Conservation (phyloP, 2,329 filamentous ascomycete genomes). For the Curvularia hawaiiensis region DNA sequence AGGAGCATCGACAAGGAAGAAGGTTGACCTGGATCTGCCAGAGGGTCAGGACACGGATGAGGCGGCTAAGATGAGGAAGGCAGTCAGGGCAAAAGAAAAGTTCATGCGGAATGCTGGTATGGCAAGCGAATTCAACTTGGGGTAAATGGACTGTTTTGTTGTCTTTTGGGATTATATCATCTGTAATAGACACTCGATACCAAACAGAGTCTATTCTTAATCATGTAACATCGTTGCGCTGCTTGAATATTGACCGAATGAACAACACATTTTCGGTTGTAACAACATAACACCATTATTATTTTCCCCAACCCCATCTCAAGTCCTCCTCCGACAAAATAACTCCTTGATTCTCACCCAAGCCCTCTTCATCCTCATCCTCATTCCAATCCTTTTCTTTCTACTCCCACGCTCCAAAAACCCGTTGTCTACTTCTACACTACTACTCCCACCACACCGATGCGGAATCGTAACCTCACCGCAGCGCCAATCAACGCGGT, state of each 20-base stretch:
- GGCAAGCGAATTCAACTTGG: slow-evolving; percentile 72
- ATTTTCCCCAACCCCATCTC: background rate
- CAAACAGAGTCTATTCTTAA: background rate
- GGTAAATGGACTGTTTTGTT: slow-evolving; percentile 43
- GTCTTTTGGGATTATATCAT: background rate
- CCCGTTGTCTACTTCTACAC: background rate
- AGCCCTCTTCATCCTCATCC: background rate
- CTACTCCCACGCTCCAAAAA: background rate
- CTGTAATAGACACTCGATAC: background rate
- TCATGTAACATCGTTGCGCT: background rate
- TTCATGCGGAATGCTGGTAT: slow-evolving; percentile 57
- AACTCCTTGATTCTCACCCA: slow-evolving; percentile 1
- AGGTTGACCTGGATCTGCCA: slow-evolving; percentile 37
- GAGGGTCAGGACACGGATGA: slow-evolving; percentile 59
- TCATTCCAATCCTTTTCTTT: background rate
- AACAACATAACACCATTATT: background rate
- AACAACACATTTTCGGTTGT: background rate
- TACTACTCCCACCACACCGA: background rate
- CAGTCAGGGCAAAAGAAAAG: slow-evolving; percentile 53
- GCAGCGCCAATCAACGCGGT: background rate
- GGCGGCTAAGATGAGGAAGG: slow-evolving; percentile 67
- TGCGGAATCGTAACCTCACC: background rate
- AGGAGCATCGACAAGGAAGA: slow-evolving; percentile 23
- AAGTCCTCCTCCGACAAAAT: background rate
- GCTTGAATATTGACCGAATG: background rate